Evolutionary conservation across 129 eudicot species (phyloP).

Genomic region (Logfia minima): DNA sequence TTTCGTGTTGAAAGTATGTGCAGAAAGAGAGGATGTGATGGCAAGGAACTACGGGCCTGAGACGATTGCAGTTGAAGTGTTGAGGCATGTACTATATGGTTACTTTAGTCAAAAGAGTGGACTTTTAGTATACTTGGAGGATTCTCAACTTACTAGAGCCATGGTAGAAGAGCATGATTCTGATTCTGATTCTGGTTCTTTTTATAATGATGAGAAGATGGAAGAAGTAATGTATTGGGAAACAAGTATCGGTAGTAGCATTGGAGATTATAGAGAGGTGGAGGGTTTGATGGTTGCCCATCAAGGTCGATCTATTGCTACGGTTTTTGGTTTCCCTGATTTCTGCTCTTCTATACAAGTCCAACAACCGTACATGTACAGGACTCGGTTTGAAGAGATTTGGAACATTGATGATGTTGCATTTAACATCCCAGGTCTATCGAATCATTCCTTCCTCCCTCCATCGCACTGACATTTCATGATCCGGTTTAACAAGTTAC

Average conservation of each 20-base stretch:
- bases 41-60: conserved; percentile 52
- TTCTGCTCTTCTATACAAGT: conserved; percentile 23
- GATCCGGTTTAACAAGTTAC: not conserved
- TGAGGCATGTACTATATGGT: conserved; percentile 65
- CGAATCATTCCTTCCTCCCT: conserved; percentile 63
- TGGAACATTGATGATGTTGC: conserved; percentile 68
- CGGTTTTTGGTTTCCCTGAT: conserved; percentile 64
- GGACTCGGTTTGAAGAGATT: conserved; percentile 66
- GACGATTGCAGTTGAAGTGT: conserved; percentile 43
- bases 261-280: conserved; percentile 56
- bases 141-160: conserved; percentile 63
- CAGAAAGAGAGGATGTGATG: conserved; percentile 41
- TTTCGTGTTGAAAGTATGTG: conserved; percentile 59
- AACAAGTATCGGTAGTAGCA: conserved; percentile 60
- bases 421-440: conserved; percentile 61
- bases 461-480: conserved; percentile 38
- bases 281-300: conserved; percentile 67
- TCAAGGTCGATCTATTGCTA: conserved; percentile 54
- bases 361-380: conserved; percentile 25
- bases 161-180: conserved; percentile 5
- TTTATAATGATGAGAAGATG: conserved; percentile 2
- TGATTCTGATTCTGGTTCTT: not conserved
- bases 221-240: conserved; percentile 57
- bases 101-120: conserved; percentile 74
- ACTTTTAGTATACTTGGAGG: conserved; percentile 62